Conservation (phyloP, 2,329 filamentous ascomycete genomes). For the Fusarium sp. region DNA sequence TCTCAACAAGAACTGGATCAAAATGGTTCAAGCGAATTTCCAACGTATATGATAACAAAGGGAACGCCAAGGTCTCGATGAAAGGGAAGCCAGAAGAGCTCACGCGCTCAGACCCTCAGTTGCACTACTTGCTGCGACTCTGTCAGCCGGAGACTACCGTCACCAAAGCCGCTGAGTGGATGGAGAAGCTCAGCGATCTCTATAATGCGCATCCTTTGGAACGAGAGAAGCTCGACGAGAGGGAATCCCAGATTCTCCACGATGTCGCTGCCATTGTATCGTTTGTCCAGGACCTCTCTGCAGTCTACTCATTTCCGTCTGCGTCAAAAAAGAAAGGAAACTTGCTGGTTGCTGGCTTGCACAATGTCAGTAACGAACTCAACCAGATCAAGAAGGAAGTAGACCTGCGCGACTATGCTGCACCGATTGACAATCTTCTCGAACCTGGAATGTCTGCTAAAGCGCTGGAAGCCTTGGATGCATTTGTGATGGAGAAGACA, state of each 20-base stretch:
- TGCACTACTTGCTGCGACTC: conserved; percentile 56
- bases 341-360: conserved; percentile 46
- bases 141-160: conserved; percentile 51
- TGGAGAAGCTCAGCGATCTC: conserved; percentile 52
- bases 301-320: conserved; percentile 48
- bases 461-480: conserved; percentile 50
- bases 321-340: conserved; percentile 52
- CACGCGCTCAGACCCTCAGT: conserved; percentile 49
- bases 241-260: conserved; percentile 48
- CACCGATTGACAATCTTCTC: conserved; percentile 54
- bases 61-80: conserved; percentile 50
- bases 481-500: conserved; percentile 49
- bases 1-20: conserved; percentile 47
- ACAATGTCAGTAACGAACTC: conserved; percentile 51
- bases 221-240: conserved; percentile 46
- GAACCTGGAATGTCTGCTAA: conserved; percentile 50
- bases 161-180: conserved; percentile 50
- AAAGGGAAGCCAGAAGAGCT: conserved; percentile 54
- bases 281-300: conserved; percentile 53
- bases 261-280: conserved; percentile 50
- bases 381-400: conserved; percentile 50
- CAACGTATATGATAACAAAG: conserved; percentile 47
- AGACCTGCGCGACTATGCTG: conserved; percentile 51
- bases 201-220: conserved; percentile 47
- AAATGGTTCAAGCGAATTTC: conserved; percentile 56